phyloP scores from a whole-genome alignment of 768 basidiomycete species.

The Tylopilus sp. region DNA sequence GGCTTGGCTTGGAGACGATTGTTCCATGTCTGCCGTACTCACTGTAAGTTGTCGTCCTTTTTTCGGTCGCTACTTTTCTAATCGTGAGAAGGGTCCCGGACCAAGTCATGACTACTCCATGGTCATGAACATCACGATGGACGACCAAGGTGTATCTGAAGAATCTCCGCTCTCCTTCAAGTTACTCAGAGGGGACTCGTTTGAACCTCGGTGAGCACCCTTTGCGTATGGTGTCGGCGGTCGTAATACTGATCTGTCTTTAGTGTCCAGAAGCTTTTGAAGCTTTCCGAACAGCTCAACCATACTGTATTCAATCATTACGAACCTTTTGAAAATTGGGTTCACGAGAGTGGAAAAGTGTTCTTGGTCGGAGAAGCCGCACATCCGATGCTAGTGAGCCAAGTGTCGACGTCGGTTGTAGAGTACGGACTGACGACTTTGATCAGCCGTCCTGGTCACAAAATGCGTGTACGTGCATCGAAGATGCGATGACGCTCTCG shows the following conservation, averaged over 20 bases:
- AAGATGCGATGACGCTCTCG: constrained; percentile 60
- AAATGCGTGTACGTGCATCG: constrained; percentile 45
- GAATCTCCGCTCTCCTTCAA: constrained; percentile 13
- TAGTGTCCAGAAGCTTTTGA: constrained; percentile 21
- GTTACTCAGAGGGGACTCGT: constrained; percentile 11
- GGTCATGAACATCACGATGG: constrained; percentile 7
- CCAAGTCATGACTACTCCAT: constrained; percentile 15
- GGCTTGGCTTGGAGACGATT: constrained; percentile 22
- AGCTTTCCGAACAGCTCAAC: constrained; percentile 10
- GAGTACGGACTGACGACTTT: neutral
- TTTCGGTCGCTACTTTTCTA: neutral
- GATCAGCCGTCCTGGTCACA: constrained; percentile 50
- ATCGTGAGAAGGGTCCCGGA: constrained; percentile 7
- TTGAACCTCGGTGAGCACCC: constrained; percentile 21
- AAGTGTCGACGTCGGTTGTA: neutral
- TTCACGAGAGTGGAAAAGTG: constrained; percentile 47
- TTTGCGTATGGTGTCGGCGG: too few species aligned
- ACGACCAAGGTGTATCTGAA: neutral
- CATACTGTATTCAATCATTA: constrained; percentile 32
- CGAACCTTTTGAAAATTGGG: constrained; percentile 44
- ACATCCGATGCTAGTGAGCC: constrained; percentile 48
- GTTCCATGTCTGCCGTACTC: constrained; percentile 15
- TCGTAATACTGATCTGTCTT: neutral
- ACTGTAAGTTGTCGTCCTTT: constrained; percentile 11
- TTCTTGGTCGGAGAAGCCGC: constrained; percentile 58